These are phyloP conservation scores for Pseudoneurospora amorphoporcata DNA, from an alignment of 495 filamentous ascomycete genomes.

Conservation along the genomic window DNA sequence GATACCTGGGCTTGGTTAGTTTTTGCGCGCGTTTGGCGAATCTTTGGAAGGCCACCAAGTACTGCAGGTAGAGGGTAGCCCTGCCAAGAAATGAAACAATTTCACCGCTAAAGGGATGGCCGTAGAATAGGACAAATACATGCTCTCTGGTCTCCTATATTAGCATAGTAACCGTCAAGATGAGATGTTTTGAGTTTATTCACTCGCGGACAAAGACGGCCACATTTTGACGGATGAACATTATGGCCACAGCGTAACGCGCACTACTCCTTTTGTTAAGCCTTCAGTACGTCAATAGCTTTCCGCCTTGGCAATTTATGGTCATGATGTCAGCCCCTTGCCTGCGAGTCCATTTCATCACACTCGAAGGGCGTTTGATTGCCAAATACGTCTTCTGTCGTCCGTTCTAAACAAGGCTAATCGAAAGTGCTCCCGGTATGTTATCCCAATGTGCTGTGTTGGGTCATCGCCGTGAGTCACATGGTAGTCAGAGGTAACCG, in stretches of 20 bases:
- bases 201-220: too few relatives aligned
- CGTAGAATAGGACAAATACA: too few relatives aligned
- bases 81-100: too few relatives aligned
- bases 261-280: background rate
- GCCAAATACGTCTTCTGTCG: background rate
- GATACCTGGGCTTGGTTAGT: too few relatives aligned
- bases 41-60: too few relatives aligned
- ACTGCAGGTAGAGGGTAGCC: too few relatives aligned
- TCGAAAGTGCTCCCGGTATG: background rate
- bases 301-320: background rate
- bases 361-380: background rate
- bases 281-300: background rate
- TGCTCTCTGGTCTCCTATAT: too few relatives aligned
- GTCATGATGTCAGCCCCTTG: background rate
- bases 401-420: background rate
- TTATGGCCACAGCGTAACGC: background rate
- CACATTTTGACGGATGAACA: too few relatives aligned
- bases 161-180: too few relatives aligned
- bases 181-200: too few relatives aligned
- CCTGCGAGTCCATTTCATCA: background rate
- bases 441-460: background rate
- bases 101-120: too few relatives aligned
- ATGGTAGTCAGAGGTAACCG: background rate
- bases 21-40: too few relatives aligned
- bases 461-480: background rate